Evolutionary conservation across 306 rosid genomes (phyloP).

Genomic region (Cyclanthera cordifolia): DNA sequence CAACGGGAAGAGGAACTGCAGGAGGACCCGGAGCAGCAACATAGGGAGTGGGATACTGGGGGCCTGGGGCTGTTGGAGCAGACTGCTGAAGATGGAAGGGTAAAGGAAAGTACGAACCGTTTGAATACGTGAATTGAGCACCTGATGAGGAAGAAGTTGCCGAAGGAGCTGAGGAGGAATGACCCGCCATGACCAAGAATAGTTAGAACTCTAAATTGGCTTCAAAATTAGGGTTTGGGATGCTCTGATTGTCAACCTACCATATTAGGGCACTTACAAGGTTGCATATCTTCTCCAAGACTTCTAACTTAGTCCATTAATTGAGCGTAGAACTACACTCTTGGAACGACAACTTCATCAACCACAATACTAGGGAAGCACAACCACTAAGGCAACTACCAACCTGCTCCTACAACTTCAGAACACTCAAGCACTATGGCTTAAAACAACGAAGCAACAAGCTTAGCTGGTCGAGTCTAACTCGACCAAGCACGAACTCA

Average conservation of each 20-base stretch:
- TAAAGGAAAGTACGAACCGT: slow-evolving; percentile 50
- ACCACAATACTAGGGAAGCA: no score
- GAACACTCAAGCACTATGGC: no score
- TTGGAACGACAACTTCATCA: no score
- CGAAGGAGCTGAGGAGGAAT: slow-evolving; percentile 28
- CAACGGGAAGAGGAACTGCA: slow-evolving; percentile 18
- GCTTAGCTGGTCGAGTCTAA: no score
- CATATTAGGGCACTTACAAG: no score
- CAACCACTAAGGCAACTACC: no score
- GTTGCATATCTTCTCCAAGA: no score
- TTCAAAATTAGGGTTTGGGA: not conserved
- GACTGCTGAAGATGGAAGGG: slow-evolving; percentile 85
- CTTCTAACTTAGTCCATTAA: no score
- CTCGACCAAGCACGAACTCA: no score
- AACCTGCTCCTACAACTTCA: no score
- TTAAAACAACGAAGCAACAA: no score
- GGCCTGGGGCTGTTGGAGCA: slow-evolving; percentile 18
- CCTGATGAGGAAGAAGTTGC: slow-evolving; percentile 23
- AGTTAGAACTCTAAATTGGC: not conserved
- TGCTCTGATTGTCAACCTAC: not conserved
- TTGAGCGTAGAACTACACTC: no score
- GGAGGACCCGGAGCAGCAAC: slow-evolving; percentile 23
- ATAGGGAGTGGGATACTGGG: slow-evolving; percentile 46
- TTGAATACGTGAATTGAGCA: slow-evolving; percentile 49
- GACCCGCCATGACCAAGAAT: slow-evolving; percentile 35